Evolutionary conservation across 1,139 yeast species (phyloP), one percentile per base, ranked within the genome.

Genomic region (Arxiozyma slooffiae): DNA sequence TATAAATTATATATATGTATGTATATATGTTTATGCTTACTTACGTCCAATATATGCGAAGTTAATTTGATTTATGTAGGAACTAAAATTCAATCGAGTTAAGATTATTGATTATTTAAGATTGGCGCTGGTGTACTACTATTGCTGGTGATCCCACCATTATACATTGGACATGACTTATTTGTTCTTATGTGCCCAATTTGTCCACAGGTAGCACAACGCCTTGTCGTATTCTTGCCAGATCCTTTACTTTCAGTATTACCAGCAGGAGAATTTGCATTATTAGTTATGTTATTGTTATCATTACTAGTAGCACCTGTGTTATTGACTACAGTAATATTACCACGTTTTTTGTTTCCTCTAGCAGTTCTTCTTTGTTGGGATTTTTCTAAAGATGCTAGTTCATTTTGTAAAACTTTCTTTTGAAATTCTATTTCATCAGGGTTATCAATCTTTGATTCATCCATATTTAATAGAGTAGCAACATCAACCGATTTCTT

Each of bases 151-250:
- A 38, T 38, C 21, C 34, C 26, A 38, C 43, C 80, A 53, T 75
- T 75, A 58, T 81, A 90, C 76, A 89, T 75, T n/a, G 97, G 97
- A 69, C 97, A 90, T 0, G 87, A 71, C 50, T 79, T 74, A 67
- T 88, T 89, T 9, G 97, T 90, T 63, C 95, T 77, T 56, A 90
- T 92, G 67, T 92, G 98, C 0, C 97, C 98, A 60, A 85, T 77
- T 3, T 92, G 95, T 26, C 97, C 97, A 75, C 97, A 92, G 1
- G 95, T 85, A 5, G 95, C 89, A 71, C 97, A 92, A 62, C 88
- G 78, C 64, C 97, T 75, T 7, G 86, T 82, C 1, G 86, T 86
- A 51, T 89, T 81, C 63, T 86, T 87, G n/a, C 56, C 53, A 41
- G 60, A 60, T 1, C 57, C 40, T 49, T 57, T 58, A 24, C 59